phyloP scores from a whole-genome alignment of 805 yeast genomes.

The Teunomyces pallodes region DNA sequence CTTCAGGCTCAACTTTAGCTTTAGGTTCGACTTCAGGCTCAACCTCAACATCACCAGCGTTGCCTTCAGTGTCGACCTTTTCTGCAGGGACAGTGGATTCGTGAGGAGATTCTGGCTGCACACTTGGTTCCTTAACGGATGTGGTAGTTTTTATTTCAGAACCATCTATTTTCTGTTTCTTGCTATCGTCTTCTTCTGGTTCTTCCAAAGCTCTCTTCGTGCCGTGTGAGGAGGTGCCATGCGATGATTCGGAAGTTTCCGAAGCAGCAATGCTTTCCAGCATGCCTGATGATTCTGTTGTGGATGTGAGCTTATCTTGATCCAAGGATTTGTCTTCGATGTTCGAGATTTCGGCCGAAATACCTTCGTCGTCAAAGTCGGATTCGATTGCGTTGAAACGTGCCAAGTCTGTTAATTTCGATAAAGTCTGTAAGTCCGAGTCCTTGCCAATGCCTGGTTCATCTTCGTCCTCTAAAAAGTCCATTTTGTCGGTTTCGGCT shows the following conservation, averaged over 20 bases:
- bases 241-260: neutral
- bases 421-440: constrained; percentile 38
- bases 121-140: neutral
- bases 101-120: neutral
- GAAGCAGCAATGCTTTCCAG: neutral
- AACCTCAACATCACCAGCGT: neutral
- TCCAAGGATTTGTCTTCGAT: neutral
- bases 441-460: constrained; percentile 16
- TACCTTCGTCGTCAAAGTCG: constrained; percentile 27
- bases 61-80: neutral
- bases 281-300: neutral
- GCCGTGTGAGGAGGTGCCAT: neutral
- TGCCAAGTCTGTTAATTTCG: constrained; percentile 44
- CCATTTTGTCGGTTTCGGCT: constrained; percentile 91
- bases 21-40: constrained; percentile 74
- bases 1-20: constrained; percentile 85
- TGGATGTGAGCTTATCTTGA: constrained; percentile 1
- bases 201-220: neutral
- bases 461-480: constrained; percentile 41
- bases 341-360: constrained; percentile 1
- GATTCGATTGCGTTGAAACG: constrained; percentile 36
- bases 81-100: neutral
- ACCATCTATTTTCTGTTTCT: neutral
- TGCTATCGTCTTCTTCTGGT: neutral
- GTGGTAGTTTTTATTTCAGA: neutral